A percentile compares a stretch with the other conserved stretches of the same genome.
phyloP scores from a whole-genome alignment of 139 green algal species.

The Zygnema cylindricum region DNA sequence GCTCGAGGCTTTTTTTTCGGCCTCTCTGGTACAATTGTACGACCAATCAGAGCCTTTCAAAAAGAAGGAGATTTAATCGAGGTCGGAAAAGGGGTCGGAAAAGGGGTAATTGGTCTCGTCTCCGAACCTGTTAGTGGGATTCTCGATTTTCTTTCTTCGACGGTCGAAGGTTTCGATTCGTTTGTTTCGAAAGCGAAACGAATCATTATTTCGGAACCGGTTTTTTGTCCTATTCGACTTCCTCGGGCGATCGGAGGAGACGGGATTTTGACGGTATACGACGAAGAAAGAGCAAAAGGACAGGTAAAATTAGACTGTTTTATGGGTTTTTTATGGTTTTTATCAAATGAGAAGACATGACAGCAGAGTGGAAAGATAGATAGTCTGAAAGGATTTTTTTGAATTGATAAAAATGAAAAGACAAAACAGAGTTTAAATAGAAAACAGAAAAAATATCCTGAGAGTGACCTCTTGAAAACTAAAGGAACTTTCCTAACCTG shows the following conservation, averaged over 20 bases:
- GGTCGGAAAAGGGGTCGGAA: not conserved
- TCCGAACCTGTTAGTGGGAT: constrained; percentile 73
- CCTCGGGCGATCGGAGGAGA: constrained; percentile 78
- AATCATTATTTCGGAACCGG: constrained; percentile 53
- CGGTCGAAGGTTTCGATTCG: constrained; percentile 75
- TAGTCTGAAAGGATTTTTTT: no score
- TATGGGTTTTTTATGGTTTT: no score
- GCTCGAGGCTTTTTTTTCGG: constrained; percentile 70
- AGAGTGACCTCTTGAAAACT: no score
- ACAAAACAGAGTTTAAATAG: no score
- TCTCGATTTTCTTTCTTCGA: constrained; percentile 72
- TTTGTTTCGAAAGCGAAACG: not conserved
- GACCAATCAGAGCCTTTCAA: not conserved
- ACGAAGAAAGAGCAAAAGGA: constrained; percentile 65
- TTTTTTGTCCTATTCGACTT: constrained; percentile 66
- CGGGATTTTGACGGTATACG: constrained; percentile 71
- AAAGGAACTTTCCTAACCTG: no score
- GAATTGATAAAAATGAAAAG: no score
- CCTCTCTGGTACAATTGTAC: constrained; percentile 39
- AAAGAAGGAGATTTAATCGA: not conserved
- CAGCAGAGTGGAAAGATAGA: no score
- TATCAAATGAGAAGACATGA: no score
- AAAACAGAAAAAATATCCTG: no score
- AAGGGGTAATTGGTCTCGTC: constrained; percentile 68
- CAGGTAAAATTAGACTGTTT: constrained; percentile 61